Evolutionary conservation across 2,329 filamentous ascomycete genomes (phyloP).

Genomic region (Ascochyta viciae-villosae): DNA sequence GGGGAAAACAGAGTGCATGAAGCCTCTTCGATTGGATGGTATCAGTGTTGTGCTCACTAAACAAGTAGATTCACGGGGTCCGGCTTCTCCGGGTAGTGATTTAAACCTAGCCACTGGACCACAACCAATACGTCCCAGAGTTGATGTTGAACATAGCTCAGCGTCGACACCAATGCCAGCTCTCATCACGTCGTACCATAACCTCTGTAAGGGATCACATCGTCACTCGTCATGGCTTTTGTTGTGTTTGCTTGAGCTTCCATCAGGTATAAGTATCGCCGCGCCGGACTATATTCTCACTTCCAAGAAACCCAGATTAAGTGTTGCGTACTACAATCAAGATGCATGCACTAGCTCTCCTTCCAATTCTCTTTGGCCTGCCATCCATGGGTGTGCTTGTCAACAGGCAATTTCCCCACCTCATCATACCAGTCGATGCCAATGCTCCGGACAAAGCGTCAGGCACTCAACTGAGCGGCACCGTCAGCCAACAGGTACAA

Average conservation of each 20-base stretch:
- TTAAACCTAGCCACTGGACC: not conserved
- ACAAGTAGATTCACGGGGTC: not conserved
- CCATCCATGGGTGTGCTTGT: conserved; percentile 21
- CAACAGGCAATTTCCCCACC: conserved; percentile 37
- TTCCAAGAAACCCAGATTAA: not conserved
- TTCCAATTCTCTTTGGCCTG: conserved; percentile 27
- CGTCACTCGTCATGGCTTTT: conserved; percentile 4
- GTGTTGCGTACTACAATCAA: conserved; percentile 2
- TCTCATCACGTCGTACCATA: conserved; percentile 17
- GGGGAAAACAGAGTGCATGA: not conserved
- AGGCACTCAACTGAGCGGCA: conserved; percentile 32
- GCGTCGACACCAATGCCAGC: not conserved
- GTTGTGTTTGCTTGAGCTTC: not conserved
- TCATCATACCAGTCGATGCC: conserved; percentile 43
- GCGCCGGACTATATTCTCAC: not conserved
- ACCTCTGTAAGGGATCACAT: conserved; percentile 17
- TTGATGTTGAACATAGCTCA: not conserved
- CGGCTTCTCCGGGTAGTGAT: not conserved
- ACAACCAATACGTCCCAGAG: not conserved
- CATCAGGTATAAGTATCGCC: conserved; percentile 15
- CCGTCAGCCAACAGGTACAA: conserved; percentile 29
- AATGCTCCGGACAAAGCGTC: conserved; percentile 26
- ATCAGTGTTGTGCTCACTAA: not conserved
- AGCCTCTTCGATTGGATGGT: not conserved
- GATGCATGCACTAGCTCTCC: conserved; percentile 34